Evolutionary conservation across 306 rosid genomes (phyloP).

Genomic region (Trichosanthes cucumerina): DNA sequence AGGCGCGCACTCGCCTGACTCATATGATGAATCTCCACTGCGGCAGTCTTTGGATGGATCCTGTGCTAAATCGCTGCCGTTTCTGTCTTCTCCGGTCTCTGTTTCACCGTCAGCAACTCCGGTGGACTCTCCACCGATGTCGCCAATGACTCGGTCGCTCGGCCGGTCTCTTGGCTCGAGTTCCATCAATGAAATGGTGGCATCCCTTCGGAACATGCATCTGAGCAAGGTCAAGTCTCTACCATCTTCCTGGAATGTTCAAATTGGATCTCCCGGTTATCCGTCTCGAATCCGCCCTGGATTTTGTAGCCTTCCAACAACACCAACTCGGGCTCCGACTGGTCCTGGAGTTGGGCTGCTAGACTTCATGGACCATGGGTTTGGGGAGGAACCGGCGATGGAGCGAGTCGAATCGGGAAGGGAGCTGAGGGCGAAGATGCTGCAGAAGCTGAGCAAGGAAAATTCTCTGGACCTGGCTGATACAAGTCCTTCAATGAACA

Average conservation of each 20-base stretch:
- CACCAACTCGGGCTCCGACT: constrained; percentile 50
- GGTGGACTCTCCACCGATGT: constrained; percentile 60
- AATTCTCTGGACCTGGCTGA: constrained; percentile 44
- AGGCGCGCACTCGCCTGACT: constrained; percentile 35
- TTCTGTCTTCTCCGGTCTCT: constrained; percentile 34
- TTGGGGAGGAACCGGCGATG: constrained; percentile 76
- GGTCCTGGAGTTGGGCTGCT: constrained; percentile 30
- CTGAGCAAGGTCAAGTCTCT: constrained; percentile 55
- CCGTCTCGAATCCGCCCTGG: constrained; percentile 75
- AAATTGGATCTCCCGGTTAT: constrained; percentile 40
- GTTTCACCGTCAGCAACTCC: constrained; percentile 48
- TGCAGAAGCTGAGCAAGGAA: constrained; percentile 71
- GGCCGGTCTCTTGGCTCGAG: constrained; percentile 50
- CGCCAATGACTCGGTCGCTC: constrained; percentile 45
- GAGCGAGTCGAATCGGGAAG: constrained; percentile 94
- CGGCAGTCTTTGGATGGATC: constrained; percentile 37
- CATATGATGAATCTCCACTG: constrained; percentile 63
- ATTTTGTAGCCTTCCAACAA: constrained; percentile 53
- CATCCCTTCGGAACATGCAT: constrained; percentile 58
- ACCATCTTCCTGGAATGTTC: constrained; percentile 36
- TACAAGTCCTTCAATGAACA: neutral
- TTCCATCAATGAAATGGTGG: constrained; percentile 48
- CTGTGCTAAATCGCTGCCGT: constrained; percentile 22
- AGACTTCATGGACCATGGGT: constrained; percentile 36
- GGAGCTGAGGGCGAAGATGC: constrained; percentile 59